These are phyloP conservation scores for Talaromyces wortmannii DNA, from an alignment of 495 filamentous ascomycete species.

Conservation along the genomic window DNA sequence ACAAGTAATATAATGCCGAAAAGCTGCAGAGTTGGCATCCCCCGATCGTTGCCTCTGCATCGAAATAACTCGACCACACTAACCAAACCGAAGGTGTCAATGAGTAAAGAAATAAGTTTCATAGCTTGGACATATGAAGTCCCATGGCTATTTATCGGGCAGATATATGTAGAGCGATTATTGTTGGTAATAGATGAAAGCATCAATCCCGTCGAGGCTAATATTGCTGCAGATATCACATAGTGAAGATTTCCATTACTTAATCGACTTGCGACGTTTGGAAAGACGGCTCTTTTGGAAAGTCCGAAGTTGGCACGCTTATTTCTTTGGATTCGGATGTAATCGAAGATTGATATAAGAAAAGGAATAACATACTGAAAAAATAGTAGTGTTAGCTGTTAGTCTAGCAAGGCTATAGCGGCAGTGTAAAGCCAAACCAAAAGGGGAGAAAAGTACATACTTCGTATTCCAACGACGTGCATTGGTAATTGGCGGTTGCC, in stretches of 20 bases:
- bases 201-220: constrained; percentile 23
- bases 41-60: constrained; percentile 11
- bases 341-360: constrained; percentile 36
- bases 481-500: constrained; percentile 30
- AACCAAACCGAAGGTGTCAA: constrained; percentile 31
- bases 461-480: constrained; percentile 27
- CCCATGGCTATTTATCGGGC: constrained; percentile 24
- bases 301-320: neutral
- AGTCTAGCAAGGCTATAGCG: too few relatives aligned
- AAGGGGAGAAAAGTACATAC: constrained; percentile 21
- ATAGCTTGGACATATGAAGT: constrained; percentile 16
- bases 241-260: constrained; percentile 5
- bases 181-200: constrained; percentile 18
- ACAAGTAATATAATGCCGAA: constrained; percentile 32
- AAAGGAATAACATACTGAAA: constrained; percentile 32
- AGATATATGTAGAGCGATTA: constrained; percentile 39
- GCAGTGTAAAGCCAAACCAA: neutral
- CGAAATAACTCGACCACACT: constrained; percentile 21
- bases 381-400: neutral
- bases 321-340: constrained; percentile 25
- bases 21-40: constrained; percentile 19
- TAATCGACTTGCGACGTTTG: neutral
- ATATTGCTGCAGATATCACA: constrained; percentile 24
- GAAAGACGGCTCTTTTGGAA: neutral
- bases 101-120: constrained; percentile 16